Evolutionary conservation across 495 filamentous ascomycete species (phyloP).

Genomic region (Aspergillus mulundensis): DNA sequence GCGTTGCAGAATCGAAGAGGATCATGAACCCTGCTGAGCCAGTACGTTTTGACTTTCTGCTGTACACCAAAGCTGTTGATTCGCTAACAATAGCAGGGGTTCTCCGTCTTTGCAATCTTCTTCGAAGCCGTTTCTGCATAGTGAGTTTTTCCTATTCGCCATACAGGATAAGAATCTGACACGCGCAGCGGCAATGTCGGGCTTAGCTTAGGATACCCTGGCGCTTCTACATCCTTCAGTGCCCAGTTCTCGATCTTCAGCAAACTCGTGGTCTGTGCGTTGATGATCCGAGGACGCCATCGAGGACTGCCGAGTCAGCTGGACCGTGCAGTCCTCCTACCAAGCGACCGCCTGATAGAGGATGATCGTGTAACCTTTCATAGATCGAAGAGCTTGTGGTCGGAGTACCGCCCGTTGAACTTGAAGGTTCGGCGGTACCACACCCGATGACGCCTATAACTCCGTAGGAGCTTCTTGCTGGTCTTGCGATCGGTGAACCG

Average conservation of each 20-base stretch:
- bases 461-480: not conserved
- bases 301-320: constrained; percentile 85
- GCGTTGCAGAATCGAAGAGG: constrained; percentile 47
- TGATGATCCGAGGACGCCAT: constrained; percentile 87
- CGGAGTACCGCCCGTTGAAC: constrained; percentile 4
- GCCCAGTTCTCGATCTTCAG: constrained; percentile 68
- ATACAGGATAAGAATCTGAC: constrained; percentile 7
- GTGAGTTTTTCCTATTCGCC: constrained; percentile 13
- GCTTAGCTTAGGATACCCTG: constrained; percentile 73
- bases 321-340: constrained; percentile 79
- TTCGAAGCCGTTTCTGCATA: constrained; percentile 89
- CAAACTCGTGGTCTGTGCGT: constrained; percentile 81
- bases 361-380: constrained; percentile 21
- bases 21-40: constrained; percentile 46
- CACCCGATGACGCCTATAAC: constrained; percentile 2
- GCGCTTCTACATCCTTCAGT: constrained; percentile 65
- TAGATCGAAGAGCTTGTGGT: constrained; percentile 1
- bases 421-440: constrained; percentile 10
- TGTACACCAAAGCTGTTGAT: not conserved
- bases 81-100: constrained; percentile 15
- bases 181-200: constrained; percentile 71
- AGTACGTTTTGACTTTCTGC: constrained; percentile 18
- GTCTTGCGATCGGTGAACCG: not conserved
- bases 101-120: constrained; percentile 63
- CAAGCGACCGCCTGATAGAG: constrained; percentile 54